Percentiles rank a stretch among this genome's conserved stretches.
These are phyloP conservation scores for Backusella psychrophila DNA, from an alignment of 192 early-diverging fungal genomes.

Conservation along the genomic window DNA sequence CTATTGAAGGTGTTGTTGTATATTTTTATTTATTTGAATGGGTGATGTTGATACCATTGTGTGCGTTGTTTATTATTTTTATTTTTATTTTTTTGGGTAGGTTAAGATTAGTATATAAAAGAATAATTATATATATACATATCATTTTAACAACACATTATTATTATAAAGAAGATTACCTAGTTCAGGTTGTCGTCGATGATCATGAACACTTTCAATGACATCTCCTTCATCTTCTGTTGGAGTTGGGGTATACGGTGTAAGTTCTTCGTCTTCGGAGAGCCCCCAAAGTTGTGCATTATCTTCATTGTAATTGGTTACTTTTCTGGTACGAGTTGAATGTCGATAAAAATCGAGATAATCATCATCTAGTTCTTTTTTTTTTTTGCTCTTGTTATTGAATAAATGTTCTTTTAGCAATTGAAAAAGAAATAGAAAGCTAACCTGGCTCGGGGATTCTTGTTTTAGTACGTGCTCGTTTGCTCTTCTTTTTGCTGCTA, in stretches of 20 bases:
- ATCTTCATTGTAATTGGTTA: slow-evolving; percentile 44
- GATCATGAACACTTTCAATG: slow-evolving; percentile 58
- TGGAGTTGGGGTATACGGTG: slow-evolving; percentile 10
- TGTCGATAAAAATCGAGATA: slow-evolving; percentile 30
- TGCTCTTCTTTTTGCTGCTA: slow-evolving; percentile 1
- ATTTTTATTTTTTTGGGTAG: background rate
- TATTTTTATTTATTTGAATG: too few relatives aligned
- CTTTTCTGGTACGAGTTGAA: slow-evolving; percentile 34
- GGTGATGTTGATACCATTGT: background rate
- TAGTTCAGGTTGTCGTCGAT: slow-evolving; percentile 30
- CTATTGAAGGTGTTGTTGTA: background rate
- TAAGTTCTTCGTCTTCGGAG: slow-evolving; percentile 34
- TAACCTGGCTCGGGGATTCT: background rate
- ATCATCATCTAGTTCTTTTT: slow-evolving; percentile 6
- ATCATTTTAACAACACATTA: background rate
- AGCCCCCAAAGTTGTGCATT: slow-evolving; percentile 34
- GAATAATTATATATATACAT: background rate
- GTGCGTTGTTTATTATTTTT: background rate
- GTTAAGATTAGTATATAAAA: background rate
- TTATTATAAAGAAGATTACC: slow-evolving; percentile 24
- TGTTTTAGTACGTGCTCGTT: background rate
- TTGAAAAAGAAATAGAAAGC: background rate
- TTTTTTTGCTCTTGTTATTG: background rate
- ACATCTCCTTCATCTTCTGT: slow-evolving; percentile 50
- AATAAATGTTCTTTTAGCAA: background rate